Base-by-base conservation (phyloP, 495 filamentous ascomycete species). In the Hypoxylon fragiforme region DNA sequence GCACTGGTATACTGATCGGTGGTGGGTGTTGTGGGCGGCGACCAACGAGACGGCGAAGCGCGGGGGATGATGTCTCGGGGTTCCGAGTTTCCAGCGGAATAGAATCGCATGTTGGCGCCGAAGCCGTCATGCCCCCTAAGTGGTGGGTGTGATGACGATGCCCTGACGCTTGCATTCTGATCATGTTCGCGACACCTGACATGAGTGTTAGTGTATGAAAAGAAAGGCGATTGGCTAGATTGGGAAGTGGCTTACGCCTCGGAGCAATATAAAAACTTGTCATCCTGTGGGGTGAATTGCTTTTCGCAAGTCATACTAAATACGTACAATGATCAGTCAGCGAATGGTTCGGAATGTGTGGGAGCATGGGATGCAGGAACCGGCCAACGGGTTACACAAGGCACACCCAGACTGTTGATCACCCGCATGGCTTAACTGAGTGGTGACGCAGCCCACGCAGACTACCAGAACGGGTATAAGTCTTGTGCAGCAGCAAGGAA, bases 291-390 rank as follows among this genome's bases (percentile, higher is more conserved):
- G 49, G 71, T 54, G 55, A 78, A 78, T 53, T 76, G 72, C 65
- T 76, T 78, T 46, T 76, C 76, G 60, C 76, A 79, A n/a, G 71
- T 71, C 76, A 79, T 79, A 64, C 76, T 79, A 43, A 26, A 54
- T 43, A 45, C 24, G 24, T 22, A 34, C 30, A n/a, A 44, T 44
- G 41, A 57, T 56, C 47, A 53, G 62, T 65, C 44, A 60, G 59
- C 42, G 40, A 54, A 43, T 28, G 62, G 35, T 52, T 62, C 11
- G 15, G 37, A 48, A 38, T 45, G 28, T 37, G 64, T 45, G 31
- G 42, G 54, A 71, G 28, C 38, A 63, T 45, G 31, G 42, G 54
- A 71, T 72, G 74, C 74, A 77, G 73, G 72, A 77, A 77, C 73
- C 60, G 60, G 50, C 9, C 19, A 24, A 14, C 32, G 58, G 50